Evolutionary conservation across 1,284 basidiomycete species (phyloP).

Genomic region (Salmacisia buchloeana): DNA sequence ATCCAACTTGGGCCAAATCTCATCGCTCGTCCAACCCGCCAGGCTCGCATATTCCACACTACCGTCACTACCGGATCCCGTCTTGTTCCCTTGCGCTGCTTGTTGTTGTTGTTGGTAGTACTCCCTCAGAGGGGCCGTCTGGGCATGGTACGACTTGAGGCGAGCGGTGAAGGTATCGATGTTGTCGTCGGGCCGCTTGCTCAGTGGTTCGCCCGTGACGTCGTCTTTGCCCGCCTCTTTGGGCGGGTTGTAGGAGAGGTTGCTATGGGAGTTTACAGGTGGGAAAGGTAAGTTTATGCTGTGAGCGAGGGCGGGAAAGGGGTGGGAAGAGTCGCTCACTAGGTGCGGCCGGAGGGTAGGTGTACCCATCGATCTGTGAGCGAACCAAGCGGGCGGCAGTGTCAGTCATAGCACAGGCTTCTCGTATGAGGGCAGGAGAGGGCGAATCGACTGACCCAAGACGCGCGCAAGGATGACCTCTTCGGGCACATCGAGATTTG

Average conservation of each 20-base stretch:
- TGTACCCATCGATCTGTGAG: constrained; percentile 72
- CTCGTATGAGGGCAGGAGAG: neutral
- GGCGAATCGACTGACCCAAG: constrained; percentile 53
- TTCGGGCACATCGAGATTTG: constrained; percentile 88
- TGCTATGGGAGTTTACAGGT: constrained; percentile 10
- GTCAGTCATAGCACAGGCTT: neutral
- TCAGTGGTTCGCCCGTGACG: constrained; percentile 81
- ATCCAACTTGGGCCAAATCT: constrained; percentile 83
- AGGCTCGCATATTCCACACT: constrained; percentile 65
- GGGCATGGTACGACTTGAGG: constrained; percentile 73
- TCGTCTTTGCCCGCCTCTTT: constrained; percentile 82
- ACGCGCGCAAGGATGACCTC: constrained; percentile 82
- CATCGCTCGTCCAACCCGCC: constrained; percentile 77
- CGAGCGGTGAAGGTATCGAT: constrained; percentile 78
- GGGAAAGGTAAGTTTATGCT: neutral
- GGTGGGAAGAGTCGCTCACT: constrained; percentile 70
- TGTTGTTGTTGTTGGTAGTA: constrained; percentile 72
- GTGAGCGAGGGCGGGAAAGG: neutral
- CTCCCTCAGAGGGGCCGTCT: constrained; percentile 76
- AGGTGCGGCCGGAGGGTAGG: constrained; percentile 83
- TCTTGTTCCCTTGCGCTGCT: too few relatives aligned
- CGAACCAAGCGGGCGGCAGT: neutral
- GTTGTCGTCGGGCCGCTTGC: constrained; percentile 85
- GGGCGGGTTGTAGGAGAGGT: constrained; percentile 65
- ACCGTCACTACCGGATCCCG: constrained; percentile 52